Evolutionary conservation across 495 filamentous ascomycete genomes (phyloP), one percentile per base, ranked within the genome.

Genomic region (Immersiella caudata): DNA sequence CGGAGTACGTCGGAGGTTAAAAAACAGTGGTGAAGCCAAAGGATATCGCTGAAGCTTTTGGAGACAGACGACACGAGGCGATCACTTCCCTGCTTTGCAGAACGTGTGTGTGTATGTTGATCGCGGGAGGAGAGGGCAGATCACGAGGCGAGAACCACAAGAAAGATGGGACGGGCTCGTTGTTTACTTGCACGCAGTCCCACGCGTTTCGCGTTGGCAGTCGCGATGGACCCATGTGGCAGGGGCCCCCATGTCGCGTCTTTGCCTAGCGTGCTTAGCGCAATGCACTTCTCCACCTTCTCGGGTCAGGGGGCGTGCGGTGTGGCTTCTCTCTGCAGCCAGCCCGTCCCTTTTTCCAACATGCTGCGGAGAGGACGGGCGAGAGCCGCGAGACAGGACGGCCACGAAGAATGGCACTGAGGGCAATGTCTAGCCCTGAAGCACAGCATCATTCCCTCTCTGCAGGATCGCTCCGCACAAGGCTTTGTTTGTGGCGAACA

Each of bases 81-180:
- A 70, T 66, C 63, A 46, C 62, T 67, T 67, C 66, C 64, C 60
- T 50, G 29, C 57, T 25, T 11, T 62, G 57, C 24, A 66, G 22
- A 21, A 49, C 36, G 29, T 60, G 57, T 36, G 57, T 18, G 60
- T 8, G 29, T 33, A 11, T 59, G 22, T 22, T 59, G 56, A 29
- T n/a, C 64, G 55, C 35, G 52, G 24, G 18, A 26, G 64, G 57
- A 60, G 52, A 65, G 46, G 65, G 67, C 59, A 68, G 59, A 68
- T 68, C 54, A 69, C 66, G 60, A 65, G 67, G 70, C 64, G 51
- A 56, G 33, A 50, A 50, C 35, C 36, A 12, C 25, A 16, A 62
- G 36, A 62, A 62, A 62, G 60, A 49, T 62, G 60, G 60, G 60
- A 62, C 26, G 36, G 54, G 33, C 35, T 62, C 22, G 62, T 56